Conservation (phyloP, 169 alveolate genomes). For the Hepatocystis sp. region DNA sequence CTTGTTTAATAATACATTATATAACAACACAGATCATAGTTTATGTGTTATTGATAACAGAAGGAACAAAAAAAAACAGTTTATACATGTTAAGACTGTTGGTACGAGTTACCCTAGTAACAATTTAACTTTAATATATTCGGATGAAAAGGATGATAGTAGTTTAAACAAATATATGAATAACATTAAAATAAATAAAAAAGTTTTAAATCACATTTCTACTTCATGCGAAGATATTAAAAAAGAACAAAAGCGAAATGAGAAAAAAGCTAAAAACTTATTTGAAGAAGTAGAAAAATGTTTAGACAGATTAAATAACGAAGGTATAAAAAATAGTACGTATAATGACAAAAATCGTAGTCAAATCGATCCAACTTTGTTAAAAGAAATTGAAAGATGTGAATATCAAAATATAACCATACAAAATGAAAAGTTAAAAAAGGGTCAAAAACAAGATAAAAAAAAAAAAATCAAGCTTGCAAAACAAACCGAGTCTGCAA, state of each 20-base stretch:
- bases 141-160: slow-evolving; percentile 2
- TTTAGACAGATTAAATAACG: too few relatives aligned
- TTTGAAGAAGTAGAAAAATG: slow-evolving; percentile 19
- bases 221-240: slow-evolving; percentile 1
- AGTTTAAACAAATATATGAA: neutral
- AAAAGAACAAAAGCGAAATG: slow-evolving; percentile 4
- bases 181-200: slow-evolving; percentile 14
- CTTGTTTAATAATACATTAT: too few relatives aligned
- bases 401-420: neutral
- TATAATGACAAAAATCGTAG: neutral
- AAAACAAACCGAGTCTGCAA: neutral
- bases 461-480: neutral
- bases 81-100: too few relatives aligned
- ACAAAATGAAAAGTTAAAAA: neutral
- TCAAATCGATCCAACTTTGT: too few relatives aligned
- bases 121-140: too few relatives aligned
- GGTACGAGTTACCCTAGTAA: too few relatives aligned
- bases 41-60: too few relatives aligned
- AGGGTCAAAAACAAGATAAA: neutral
- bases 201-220: slow-evolving; percentile 20
- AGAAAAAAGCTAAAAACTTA: slow-evolving; percentile 14
- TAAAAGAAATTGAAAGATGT: neutral
- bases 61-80: too few relatives aligned
- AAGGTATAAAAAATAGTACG: neutral
- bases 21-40: too few relatives aligned